These are phyloP conservation scores for Vanrija sp. DNA, from an alignment of 1,284 basidiomycete species.

Conservation along the genomic window DNA sequence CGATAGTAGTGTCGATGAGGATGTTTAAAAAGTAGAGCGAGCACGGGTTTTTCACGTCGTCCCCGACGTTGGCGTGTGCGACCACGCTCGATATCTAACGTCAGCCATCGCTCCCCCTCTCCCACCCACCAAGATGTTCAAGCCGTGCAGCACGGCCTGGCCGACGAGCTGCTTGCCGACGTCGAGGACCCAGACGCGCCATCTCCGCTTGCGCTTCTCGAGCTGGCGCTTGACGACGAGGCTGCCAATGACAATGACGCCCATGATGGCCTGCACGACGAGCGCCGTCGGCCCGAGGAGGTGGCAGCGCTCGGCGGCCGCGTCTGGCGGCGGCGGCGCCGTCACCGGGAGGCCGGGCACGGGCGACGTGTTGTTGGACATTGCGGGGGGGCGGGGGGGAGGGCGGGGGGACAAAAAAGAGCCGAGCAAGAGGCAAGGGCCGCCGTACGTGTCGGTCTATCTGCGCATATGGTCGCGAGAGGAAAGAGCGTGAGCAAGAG, in stretches of 20 bases:
- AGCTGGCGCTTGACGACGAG: conserved; percentile 83
- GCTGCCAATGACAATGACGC: conserved; percentile 76
- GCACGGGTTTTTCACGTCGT: conserved; percentile 68
- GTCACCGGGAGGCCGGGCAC: conserved; percentile 44
- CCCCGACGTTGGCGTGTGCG: conserved; percentile 59
- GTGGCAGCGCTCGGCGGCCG: conserved; percentile 43
- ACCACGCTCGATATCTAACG: conserved; percentile 47
- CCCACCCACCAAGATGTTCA: conserved; percentile 70
- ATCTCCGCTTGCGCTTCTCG: conserved; percentile 77
- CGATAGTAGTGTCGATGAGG: conserved; percentile 87
- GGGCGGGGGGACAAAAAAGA: no score
- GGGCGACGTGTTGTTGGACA: no score
- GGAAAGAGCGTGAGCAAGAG: no score
- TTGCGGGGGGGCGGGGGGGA: no score
- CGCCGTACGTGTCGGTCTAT: no score
- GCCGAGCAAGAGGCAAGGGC: no score
- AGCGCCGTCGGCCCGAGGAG: conserved; percentile 52
- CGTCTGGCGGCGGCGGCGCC: conserved; percentile 49
- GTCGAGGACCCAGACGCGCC: conserved; percentile 87
- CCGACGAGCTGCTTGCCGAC: conserved; percentile 89
- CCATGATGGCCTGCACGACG: conserved; percentile 56
- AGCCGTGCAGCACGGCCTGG: conserved; percentile 81
- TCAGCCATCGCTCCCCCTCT: neutral
- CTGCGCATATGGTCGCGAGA: no score
- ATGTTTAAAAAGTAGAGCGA: conserved; percentile 92